Evolutionary conservation across 306 rosid species (phyloP).

Genomic region (Vigna unguiculata): DNA sequence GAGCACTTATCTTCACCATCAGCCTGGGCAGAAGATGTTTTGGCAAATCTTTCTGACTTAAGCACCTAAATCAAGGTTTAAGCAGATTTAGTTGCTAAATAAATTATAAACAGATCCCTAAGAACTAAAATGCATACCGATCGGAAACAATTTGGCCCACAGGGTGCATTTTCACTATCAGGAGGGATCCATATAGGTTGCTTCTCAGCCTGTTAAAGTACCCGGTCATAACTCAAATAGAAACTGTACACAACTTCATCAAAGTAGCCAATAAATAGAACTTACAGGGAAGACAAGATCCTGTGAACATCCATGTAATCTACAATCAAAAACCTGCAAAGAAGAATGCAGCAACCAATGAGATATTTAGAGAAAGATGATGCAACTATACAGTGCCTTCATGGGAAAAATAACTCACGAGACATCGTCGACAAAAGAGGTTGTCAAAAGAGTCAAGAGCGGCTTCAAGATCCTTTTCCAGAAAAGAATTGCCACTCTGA

Average conservation of each 20-base stretch:
- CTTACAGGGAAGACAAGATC: slow-evolving; percentile 98
- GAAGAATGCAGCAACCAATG: slow-evolving; percentile 40
- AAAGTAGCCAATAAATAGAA: slow-evolving; percentile 30
- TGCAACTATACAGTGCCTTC: slow-evolving; percentile 35
- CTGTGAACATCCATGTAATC: slow-evolving; percentile 98
- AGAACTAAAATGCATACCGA: slow-evolving; percentile 60
- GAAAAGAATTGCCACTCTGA: slow-evolving; percentile 65
- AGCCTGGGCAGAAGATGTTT: slow-evolving; percentile 60
- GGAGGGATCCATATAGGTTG: slow-evolving; percentile 74
- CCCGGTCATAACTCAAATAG: slow-evolving; percentile 18
- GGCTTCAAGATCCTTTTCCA: slow-evolving; percentile 95
- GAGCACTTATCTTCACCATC: slow-evolving; percentile 72
- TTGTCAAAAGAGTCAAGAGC: slow-evolving; percentile 99
- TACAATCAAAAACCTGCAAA: slow-evolving; percentile 89
- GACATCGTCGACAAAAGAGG: slow-evolving; percentile 97
- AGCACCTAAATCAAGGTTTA: slow-evolving; percentile 60
- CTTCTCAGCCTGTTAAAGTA: slow-evolving; percentile 82
- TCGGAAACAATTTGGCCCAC: slow-evolving; percentile 86
- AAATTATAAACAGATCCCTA: slow-evolving; percentile 26
- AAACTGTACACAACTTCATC: slow-evolving; percentile 27
- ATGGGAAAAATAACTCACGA: slow-evolving; percentile 58
- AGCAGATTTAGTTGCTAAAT: slow-evolving; percentile 37
- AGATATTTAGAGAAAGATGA: slow-evolving; percentile 36
- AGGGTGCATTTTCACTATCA: slow-evolving; percentile 67
- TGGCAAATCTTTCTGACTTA: slow-evolving; percentile 64